Evolutionary conservation across 2,329 filamentous ascomycete genomes (phyloP).

Genomic region (Arachnomyces sp.): DNA sequence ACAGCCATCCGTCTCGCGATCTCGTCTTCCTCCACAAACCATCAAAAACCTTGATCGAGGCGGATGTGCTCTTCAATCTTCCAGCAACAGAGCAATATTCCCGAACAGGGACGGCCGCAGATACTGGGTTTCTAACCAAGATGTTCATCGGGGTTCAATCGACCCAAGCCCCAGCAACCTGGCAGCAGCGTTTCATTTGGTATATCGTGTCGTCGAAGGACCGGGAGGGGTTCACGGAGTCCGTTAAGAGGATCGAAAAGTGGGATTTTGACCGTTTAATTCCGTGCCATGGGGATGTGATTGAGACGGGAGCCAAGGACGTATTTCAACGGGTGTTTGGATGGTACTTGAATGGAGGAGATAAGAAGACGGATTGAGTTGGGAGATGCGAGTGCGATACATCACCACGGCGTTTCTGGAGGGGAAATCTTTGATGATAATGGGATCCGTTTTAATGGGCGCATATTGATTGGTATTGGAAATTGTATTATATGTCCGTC

Average conservation of each 20-base stretch:
- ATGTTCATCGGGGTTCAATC: constrained; percentile 51
- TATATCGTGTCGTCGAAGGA: constrained; percentile 59
- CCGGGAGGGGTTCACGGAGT: constrained; percentile 61
- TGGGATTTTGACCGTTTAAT: constrained; percentile 87
- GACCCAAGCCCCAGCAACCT: constrained; percentile 54
- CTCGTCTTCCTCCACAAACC: constrained; percentile 80
- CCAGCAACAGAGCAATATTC: constrained; percentile 80
- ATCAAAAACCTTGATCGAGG: constrained; percentile 71
- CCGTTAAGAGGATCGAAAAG: constrained; percentile 57
- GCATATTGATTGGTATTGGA: too few relatives aligned
- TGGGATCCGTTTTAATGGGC: too few relatives aligned
- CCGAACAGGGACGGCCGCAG: constrained; percentile 47
- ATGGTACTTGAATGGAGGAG: constrained; percentile 61
- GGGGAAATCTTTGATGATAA: too few relatives aligned
- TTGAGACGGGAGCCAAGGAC: constrained; percentile 66
- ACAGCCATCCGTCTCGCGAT: constrained; percentile 75
- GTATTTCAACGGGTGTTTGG: constrained; percentile 70
- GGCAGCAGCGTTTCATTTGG: constrained; percentile 77
- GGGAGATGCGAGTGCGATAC: too few relatives aligned
- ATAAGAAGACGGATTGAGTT: too few relatives aligned
- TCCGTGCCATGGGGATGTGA: constrained; percentile 87
- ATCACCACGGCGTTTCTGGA: too few relatives aligned
- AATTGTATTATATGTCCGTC: too few relatives aligned
- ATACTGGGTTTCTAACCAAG: constrained; percentile 52
- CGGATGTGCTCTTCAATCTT: constrained; percentile 86